phyloP scores from a whole-genome alignment of 768 basidiomycete genomes.

The Krasilnikovozyma curviuscula region DNA sequence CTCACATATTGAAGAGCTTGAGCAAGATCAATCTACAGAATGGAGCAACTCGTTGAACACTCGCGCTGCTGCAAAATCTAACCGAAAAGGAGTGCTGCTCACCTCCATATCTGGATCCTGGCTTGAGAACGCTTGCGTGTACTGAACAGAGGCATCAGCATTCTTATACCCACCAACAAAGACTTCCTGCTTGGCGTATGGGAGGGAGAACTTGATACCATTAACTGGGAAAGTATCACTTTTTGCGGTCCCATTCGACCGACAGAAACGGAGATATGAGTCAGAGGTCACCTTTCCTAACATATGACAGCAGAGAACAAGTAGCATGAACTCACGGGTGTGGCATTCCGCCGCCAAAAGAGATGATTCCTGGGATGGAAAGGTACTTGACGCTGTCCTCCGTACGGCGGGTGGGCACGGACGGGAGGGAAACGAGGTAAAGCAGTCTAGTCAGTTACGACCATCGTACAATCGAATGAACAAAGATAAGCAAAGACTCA shows the following conservation, averaged over 20 bases:
- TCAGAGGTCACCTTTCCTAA: too few relatives aligned
- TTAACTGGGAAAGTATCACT: conserved; percentile 9
- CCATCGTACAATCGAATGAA: neutral
- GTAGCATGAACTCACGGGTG: neutral
- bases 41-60: too few relatives aligned
- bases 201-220: conserved; percentile 1
- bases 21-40: too few relatives aligned
- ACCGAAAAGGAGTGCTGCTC: too few relatives aligned
- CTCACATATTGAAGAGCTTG: too few relatives aligned
- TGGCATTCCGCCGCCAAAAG: conserved; percentile 8
- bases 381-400: conserved; percentile 7
- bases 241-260: neutral
- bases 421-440: neutral
- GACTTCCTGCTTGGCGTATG: conserved; percentile 3
- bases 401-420: too few relatives aligned
- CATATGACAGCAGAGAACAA: too few relatives aligned
- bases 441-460: neutral
- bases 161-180: neutral
- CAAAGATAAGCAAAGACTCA: neutral
- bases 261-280: neutral
- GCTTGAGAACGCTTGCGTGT: too few relatives aligned
- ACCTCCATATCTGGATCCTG: too few relatives aligned
- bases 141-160: too few relatives aligned
- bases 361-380: conserved; percentile 1
- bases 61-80: too few relatives aligned